Evolutionary conservation across 2,329 filamentous ascomycete genomes (phyloP), one percentile per base, ranked within the genome.

Genomic region (Calonectria leucothoes): DNA sequence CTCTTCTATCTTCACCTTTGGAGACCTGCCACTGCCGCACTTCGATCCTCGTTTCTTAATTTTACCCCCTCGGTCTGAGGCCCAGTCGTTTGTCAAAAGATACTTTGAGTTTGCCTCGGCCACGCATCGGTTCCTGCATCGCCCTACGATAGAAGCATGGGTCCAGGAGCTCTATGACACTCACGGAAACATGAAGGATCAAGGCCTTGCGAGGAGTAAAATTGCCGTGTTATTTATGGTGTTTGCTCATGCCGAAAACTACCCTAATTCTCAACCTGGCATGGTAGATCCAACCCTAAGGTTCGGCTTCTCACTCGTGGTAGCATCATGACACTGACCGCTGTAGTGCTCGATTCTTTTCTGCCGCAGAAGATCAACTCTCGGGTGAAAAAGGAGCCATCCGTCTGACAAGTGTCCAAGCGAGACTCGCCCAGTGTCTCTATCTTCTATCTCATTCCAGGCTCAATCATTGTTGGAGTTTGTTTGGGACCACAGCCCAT

Each of bases 51-150:
- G 79, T 5, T 81, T 82, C 37, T 82, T 86, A 75, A 76, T 85
- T 71, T 65, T 90, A 71, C 83, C 85, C 14, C 71, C 87, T 37
- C 80, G 83, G 27, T 76, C 83, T 3, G 81, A 81, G 12, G 80
- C 79, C 8, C 76, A 80, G 17, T 48, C 70, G 0, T 73, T 91
- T 6, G 80, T 90, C 0, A 82, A 83, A 27, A 80, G 88, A 15
- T 91, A 91, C 69, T 91, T 91, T 77, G 89, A 90, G 61, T 89
- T 88, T 71, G 88, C 88, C 4, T 87, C 89, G 31, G 88, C 89
- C 4, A 91, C 89, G 0, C 89, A 91, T 74, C 84, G 89, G 1
- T 90, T 90, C 72, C 78, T 91, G 37, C 88, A 90, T 76, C 83
- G 88, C 3, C 86, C 87, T 0, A 88, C 85, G 2, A 85, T 90